Evolutionary conservation across 1,284 basidiomycete genomes (phyloP), one percentile per base, ranked within the genome.

Genomic region (Pholiota adiposa): DNA sequence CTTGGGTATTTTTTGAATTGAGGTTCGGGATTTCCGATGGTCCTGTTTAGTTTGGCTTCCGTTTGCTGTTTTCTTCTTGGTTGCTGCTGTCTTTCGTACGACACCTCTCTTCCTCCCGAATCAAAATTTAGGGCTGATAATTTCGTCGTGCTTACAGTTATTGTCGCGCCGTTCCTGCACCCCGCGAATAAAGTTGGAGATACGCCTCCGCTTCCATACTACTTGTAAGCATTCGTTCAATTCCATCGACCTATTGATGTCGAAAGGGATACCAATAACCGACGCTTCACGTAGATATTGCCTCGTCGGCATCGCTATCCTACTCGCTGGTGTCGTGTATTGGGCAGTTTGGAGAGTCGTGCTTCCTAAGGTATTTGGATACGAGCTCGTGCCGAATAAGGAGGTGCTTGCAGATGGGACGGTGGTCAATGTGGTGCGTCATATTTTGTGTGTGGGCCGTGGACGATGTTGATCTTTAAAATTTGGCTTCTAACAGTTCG

Each of bases 171-270:
- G 0, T 88, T 83, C 75, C 59, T 88, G 3, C 80, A 68, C 21
- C 86, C 87, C 3, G 71, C 80, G 0, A 82, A 83, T 61, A 77
- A 77, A 4, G 75, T 83, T 0, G 86, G 86, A 6, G 84, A 87
- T 62, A 84, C 84, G 0, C 84, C 84, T 2, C 84, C 84, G 5
- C 67, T 87, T 36, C 83, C 85, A 2, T 86, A 86, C 63, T 87
- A 85, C 65, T 66, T 87, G 76, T 85, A 59, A 23, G 79, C 2
- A 33, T 6, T 27, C 9, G 36, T 31, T 23, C 12, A 23, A 12
- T n/a, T 11, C 9, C 41, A 23, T 2, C 18, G 5, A 12, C 40
- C 25, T 29, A 7, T 25, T 46, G 4, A 19, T 27, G n/a, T n/a
- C n/a, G n/a, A n/a, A n/a, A n/a, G n/a, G n/a, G n/a, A n/a, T n/a